Base-by-base conservation (phyloP, 495 filamentous ascomycete species). In the Penicillium desertorum region DNA sequence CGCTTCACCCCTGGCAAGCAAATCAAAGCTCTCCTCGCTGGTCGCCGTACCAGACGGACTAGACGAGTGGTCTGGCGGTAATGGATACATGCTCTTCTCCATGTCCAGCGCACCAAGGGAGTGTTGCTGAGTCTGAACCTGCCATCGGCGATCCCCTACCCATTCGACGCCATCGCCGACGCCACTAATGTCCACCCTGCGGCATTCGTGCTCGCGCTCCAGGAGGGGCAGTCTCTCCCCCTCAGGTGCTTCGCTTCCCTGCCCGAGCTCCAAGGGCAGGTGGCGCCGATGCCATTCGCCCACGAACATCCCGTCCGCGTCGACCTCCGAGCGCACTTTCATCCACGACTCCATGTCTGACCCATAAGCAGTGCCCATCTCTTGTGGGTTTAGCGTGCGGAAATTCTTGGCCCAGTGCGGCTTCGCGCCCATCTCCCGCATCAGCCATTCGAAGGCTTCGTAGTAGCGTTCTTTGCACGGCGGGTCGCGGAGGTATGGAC, bases 341-440 rank as follows among this genome's bases (percentile, higher is more conserved):
- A 85, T 72, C 85, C 88, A 97, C 52, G 79, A 71, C 30, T 74
- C 67, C 68, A 94, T 80, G 43, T 82, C 67, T 6, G 76, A 64
- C 8, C 81, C 80, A 64, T 85, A 85, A 67, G 81, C 68, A 1
- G 67, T 59, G 25, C 62, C 66, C 56, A 77, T 54, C 37, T 79
- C 76, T 9, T 80, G 78, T 1, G 75, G 73, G 14, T 79, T 78
- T 16, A 82, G 80, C 5, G 66, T 56, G 27, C 77, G 75, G 71
- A 96, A 98, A 64, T 96, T 96, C 81, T 98, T 98, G 7, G 95
- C 94, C 92, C 94, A 98, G 71, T 98, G 94, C 32, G 94, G 94
- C 46, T 81, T 79, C n/a, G 90, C 94, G 53, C 88, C 90, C 54
- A 96, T 74, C 50, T 96, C 89, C 34, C 85, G 86, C 94, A 98